phyloP scores from a whole-genome alignment of 306 rosid species.

The Rubus idaeus region DNA sequence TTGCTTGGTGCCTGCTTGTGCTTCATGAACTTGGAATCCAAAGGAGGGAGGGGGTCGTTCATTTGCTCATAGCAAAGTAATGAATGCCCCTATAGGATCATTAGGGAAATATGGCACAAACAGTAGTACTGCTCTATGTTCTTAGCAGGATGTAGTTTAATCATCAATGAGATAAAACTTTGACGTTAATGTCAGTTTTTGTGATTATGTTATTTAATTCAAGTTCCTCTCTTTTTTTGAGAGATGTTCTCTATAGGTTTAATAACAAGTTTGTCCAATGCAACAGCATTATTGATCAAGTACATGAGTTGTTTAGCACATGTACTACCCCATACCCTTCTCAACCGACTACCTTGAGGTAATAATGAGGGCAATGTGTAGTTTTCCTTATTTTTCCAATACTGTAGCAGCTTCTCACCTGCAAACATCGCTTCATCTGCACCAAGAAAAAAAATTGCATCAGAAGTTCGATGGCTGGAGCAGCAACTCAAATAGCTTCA shows the following conservation, averaged over 20 bases:
- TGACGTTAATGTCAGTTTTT: not conserved
- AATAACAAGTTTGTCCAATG: not conserved
- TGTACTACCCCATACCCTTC: not conserved
- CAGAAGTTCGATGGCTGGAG: not conserved
- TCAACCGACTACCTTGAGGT: not conserved
- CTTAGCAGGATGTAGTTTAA: not conserved
- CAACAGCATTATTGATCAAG: not conserved
- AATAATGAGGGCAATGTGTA: not conserved
- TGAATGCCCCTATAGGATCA: not conserved
- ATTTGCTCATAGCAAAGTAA: not conserved
- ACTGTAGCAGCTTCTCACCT: no score
- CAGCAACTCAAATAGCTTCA: no score
- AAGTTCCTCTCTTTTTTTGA: not conserved
- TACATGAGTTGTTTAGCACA: not conserved
- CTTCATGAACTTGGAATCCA: constrained; percentile 40
- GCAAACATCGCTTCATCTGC: not conserved
- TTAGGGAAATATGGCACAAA: not conserved
- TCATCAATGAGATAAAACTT: not conserved
- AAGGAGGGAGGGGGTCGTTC: not conserved
- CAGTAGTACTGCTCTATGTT: not conserved
- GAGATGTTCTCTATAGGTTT: not conserved
- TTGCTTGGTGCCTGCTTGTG: constrained; percentile 80
- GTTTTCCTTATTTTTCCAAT: not conserved
- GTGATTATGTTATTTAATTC: not conserved
- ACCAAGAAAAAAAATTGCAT: not conserved